Base-by-base conservation (phyloP, 2,329 filamentous ascomycete genomes). In the Ceratocystis cacaofunesta region DNA sequence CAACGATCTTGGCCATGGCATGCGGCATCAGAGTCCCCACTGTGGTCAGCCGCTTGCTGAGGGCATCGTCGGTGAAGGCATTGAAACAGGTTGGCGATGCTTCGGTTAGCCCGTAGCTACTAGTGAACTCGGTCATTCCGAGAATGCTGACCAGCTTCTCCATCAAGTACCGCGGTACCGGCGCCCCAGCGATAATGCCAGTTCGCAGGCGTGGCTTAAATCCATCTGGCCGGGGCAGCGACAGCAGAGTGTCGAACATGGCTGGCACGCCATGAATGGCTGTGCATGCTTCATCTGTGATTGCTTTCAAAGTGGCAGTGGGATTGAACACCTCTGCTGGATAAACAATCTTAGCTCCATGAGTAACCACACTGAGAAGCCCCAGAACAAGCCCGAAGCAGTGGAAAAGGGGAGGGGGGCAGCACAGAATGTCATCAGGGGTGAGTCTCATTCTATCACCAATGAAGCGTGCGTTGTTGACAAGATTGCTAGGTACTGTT, bases 311-410 rank as follows among this genome's bases (percentile, higher is more conserved):
- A 1, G 86, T 86, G 0, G 86, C 83, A 3, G 76, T 74, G 1
- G 87, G 80, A 70, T 90, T 85, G 71, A 92, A 92, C 0, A 86
- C 83, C 70, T 90, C 86, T 68, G 82, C 82, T 0, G 89, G 88
- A 71, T 90, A 90, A 8, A 92, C 84, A 62, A 91, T 85, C 73
- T 87, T 88, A 48, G 83, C 83, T 60, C 89, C 88, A 72, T 92
- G 88, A 0, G 87, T 90, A 63, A 91, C 75, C 55, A 84, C 80
- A 1, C 87, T 85, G 65, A 92, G 80, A 57, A 92, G 79, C 7
- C 89, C 89, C 2, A 91, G 82, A 0, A 92, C 88, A 6, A 92
- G 81, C 1, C 89, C 89, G 72, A 92, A 92, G 77, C 88, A 92
- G 77, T 94, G 90, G 78, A 94, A 94, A 2, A 94, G 79, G 0